Evolutionary conservation across 306 rosid species (phyloP), one percentile per base, ranked within the genome.

Genomic region (Ochetophila trinervis): DNA sequence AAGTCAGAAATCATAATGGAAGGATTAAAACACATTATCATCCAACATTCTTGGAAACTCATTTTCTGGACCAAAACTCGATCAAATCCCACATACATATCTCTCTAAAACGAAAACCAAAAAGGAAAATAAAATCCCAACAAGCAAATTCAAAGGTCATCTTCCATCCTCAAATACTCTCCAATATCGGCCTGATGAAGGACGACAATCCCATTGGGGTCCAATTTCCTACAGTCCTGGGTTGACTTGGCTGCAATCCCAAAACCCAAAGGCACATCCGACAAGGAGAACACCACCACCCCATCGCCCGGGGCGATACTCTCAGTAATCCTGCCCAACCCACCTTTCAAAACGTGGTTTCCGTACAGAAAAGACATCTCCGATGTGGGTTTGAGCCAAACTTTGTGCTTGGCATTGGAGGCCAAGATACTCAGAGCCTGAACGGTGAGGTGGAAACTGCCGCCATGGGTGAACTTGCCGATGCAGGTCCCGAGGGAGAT

Each of bases 191-290:
- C 85, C 79, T 93, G 98, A 74, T 87, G 98, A 18, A 89, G 84
- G 22, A 93, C 93, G 3, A 89, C 96, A 42, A 85, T 89, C 5
- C 82, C 96, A 67, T 89, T 93, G 2, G 97, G 97, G 57, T 93
- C 98, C 80, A 93, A 57, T 79, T 93, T 93, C 86, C 97, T 82
- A 61, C 98, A 93, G 55, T 89, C 98, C 85, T 89, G 97, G 0
- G 96, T 87, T 0, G 95, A 87, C 79, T 89, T 89, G 1, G 98
- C 95, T 0, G 95, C 87, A 9, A 93, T 27, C 7, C 98, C 98
- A 21, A 93, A 93, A 9, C 98, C 98, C 71, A 93, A 69, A 0
- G 97, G 94, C 23, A 89, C 88, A 64, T 93, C 98, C 0, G 98
- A 70, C 97, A 89, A 89, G 7, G 95, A 89, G 53, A 89, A 93